These are phyloP conservation scores for Sphaerobolus stellatus DNA, from an alignment of 1,284 basidiomycete species.

Conservation along the genomic window DNA sequence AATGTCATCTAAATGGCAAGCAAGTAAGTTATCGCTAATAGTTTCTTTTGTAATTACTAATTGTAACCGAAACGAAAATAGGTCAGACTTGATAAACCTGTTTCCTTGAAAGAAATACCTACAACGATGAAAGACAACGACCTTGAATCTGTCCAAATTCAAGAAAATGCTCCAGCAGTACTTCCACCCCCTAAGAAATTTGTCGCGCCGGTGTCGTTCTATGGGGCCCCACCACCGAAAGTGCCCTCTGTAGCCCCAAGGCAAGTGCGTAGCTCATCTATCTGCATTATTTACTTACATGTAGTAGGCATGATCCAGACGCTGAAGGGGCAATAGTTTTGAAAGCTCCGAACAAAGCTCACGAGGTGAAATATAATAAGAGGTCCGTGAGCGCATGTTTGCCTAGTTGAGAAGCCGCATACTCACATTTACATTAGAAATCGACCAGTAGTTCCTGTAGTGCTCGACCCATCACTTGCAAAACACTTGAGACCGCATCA, in stretches of 20 bases:
- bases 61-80: not conserved
- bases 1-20: constrained; percentile 52
- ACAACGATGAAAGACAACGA: not conserved
- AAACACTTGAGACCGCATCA: constrained; percentile 87
- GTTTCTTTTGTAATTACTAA: constrained; percentile 13
- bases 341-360: constrained; percentile 71
- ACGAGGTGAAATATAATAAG: constrained; percentile 68
- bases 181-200: constrained; percentile 36
- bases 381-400: constrained; percentile 50
- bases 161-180: constrained; percentile 5
- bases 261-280: constrained; percentile 37
- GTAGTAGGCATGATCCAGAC: constrained; percentile 68
- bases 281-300: constrained; percentile 9
- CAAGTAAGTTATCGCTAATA: constrained; percentile 46
- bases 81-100: constrained; percentile 2
- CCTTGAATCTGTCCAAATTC: not conserved
- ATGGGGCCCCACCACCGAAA: constrained; percentile 45
- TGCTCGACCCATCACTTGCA: constrained; percentile 88
- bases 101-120: constrained; percentile 13
- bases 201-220: constrained; percentile 62
- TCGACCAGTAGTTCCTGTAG: constrained; percentile 75
- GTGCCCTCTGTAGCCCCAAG: constrained; percentile 50
- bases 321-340: constrained; percentile 82
- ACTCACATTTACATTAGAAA: constrained; percentile 39
- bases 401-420: not conserved